Base-by-base conservation (phyloP, 306 rosid genomes). In the Prunus mongolica region DNA sequence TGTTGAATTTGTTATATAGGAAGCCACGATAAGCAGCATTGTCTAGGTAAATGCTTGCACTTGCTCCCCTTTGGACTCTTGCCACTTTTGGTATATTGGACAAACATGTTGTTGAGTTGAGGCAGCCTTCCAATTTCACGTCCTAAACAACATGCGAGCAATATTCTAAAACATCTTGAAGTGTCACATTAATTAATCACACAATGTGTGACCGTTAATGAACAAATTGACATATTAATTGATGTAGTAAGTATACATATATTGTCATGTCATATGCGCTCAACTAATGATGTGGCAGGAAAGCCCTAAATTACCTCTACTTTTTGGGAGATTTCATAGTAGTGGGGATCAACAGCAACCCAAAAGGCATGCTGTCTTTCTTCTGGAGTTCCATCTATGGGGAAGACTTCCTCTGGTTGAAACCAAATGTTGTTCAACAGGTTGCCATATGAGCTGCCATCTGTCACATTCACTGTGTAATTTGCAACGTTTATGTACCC, bases 371-470 rank as follows among this genome's bases (percentile, higher is more conserved):
- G 89, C 14, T 88, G 81, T 14, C 91, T 83, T 44, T 80, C n/a
- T 41, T 90, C 89, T 0, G 91, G 92, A 82, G 57, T 74, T 9
- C 87, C 93, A 65, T 88, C 87, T n/a, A 83, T 5, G 0, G 96
- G 86, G 16, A 88, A 90, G 32, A 90, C 24, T 58, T 90, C 91
- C 78, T 90, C 91, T 2, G 83, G 86, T 67, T 85, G 93, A 80
- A 80, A 83, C 93, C 96, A 90, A 8, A 90, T 87, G 16, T 80
- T 87, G 85, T 90, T 88, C 24, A 88, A 83, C 2, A 69, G 65
- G 65, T 88, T 90, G 41, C 85, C 88, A 4, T 51, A 45, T 20
- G 84, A 3, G 52, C 62, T 76, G 5, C 50, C 78, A 1, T 15
- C 47, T 18, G 65, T 79, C 12, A 83, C 70, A 45, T 90, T 88